These are phyloP conservation scores for Ganoderma leucocontextum DNA, from an alignment of 1,284 basidiomycete species.

Conservation along the genomic window DNA sequence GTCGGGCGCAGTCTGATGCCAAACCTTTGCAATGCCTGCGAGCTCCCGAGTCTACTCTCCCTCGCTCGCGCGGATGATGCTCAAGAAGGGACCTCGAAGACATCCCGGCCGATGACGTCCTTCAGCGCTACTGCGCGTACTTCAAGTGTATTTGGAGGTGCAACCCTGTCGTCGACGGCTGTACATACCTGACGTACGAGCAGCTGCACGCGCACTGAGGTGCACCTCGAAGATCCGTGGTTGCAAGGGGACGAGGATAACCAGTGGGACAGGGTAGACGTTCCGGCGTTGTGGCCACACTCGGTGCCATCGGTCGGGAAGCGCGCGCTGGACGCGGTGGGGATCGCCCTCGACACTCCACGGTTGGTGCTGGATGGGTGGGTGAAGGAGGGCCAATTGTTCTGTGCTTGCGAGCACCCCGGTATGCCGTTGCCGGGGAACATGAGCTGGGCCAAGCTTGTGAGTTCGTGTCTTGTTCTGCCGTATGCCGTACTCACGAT, in stretches of 20 bases:
- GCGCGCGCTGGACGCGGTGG: neutral
- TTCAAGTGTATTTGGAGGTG: constrained; percentile 8
- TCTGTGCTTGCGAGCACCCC: constrained; percentile 23
- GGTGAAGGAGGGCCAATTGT: constrained; percentile 8
- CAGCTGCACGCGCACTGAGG: constrained; percentile 18
- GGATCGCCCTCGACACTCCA: constrained; percentile 1
- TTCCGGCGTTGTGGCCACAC: neutral
- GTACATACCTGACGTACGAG: constrained; percentile 8
- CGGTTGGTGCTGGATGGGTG: neutral
- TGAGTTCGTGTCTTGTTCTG: constrained; percentile 1
- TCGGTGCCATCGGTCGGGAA: neutral
- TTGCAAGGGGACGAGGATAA: neutral
- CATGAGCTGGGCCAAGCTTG: constrained; percentile 15
- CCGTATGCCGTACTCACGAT: no score
- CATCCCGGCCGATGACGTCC: constrained; percentile 15
- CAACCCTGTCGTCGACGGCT: neutral
- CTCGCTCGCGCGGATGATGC: constrained; percentile 16
- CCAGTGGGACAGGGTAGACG: neutral
- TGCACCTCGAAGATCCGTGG: constrained; percentile 8
- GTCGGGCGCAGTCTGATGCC: constrained; percentile 13
- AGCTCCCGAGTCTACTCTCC: constrained; percentile 8
- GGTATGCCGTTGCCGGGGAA: constrained; percentile 2
- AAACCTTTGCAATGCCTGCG: constrained; percentile 8
- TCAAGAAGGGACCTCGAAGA: constrained; percentile 1
- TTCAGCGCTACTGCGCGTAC: constrained; percentile 12